These are phyloP conservation scores for Periconia macrospinosa DNA, from an alignment of 2,329 filamentous ascomycete species.

Conservation along the genomic window DNA sequence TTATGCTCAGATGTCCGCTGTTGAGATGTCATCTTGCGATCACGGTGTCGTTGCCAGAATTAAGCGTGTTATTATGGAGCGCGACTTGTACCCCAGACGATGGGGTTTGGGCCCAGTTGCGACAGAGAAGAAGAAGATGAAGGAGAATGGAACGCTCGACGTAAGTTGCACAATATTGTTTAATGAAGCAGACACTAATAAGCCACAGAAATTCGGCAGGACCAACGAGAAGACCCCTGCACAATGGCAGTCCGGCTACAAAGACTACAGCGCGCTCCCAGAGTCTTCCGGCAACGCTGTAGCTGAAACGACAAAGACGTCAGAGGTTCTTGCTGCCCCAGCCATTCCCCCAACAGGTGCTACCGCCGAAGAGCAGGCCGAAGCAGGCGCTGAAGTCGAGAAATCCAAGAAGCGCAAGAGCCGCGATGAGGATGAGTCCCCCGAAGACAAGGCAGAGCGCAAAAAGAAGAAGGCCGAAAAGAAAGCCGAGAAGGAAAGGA, in stretches of 20 bases:
- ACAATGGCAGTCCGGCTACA: conserved; percentile 91
- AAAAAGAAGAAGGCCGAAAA: conserved; percentile 72
- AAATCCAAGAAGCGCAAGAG: conserved; percentile 48
- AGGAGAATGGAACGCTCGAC: conserved; percentile 95
- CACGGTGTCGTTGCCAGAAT: conserved; percentile 98
- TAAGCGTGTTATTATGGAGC: conserved; percentile 99
- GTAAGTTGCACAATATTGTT: conserved; percentile 44
- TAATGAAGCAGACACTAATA: conserved; percentile 34
- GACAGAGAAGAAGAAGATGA: conserved; percentile 99
- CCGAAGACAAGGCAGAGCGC: conserved; percentile 52
- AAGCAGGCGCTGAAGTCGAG: conserved; percentile 27
- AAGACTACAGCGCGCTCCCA: conserved; percentile 63
- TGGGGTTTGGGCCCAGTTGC: conserved; percentile 96
- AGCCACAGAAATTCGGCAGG: conserved; percentile 77
- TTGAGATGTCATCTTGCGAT: conserved; percentile 94
- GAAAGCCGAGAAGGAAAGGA: conserved; percentile 28
- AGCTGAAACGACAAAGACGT: conserved; percentile 35
- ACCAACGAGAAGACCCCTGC: conserved; percentile 90
- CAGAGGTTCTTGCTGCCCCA: conserved; percentile 42
- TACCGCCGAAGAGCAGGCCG: conserved; percentile 18
- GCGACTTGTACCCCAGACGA: conserved; percentile 92
- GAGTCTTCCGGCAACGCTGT: conserved; percentile 25
- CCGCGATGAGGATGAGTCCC: conserved; percentile 50
- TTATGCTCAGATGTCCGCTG: conserved; percentile 96
- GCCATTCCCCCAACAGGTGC: conserved; percentile 36